Evolutionary conservation across 306 rosid genomes (phyloP), one percentile per base, ranked within the genome.

Genomic region (Quercus agrifolia): DNA sequence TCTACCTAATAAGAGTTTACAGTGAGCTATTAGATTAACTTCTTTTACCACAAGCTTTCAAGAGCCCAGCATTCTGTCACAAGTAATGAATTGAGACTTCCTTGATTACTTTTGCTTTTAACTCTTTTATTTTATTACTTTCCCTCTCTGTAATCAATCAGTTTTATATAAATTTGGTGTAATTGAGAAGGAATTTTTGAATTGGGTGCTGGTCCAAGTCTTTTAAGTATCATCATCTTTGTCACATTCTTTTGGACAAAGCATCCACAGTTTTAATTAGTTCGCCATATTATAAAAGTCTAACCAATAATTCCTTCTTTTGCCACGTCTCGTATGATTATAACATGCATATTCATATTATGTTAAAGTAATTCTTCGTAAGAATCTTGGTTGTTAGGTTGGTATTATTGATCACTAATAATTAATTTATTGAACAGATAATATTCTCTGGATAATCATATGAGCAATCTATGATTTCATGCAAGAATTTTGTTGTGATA

Each of bases 211-310:
- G 25, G 52, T 67, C 27, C 27, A 35, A 67, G 49, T 71, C 15
- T 59, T 28, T 68, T 1, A 49, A 81, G 56, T 35, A 56, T 19
- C 41, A 35, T 70, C 21, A 31, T 12, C 25, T 14, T 12, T 70
- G 88, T 74, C 88, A 31, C 57, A 70, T 69, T 78, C 85, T 81
- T 69, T 81, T 85, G 88, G 83, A 77, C 73, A 21, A 55, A 77
- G 81, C 83, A 85, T 78, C 75, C 71, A 23, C 75, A 27, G 49
- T n/a, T 41, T 41, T 12, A 18, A 33, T 75, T 57, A 18, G 49
- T 75, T 57, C 2, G 0, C 35, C 49, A 33, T 33, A 19, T 33
- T 35, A 64, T 64, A 64, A 31, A 28, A 62, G 31, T 67, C 15
- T 67, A 33, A 33, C 46, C 49, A 67, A 67, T 67, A 67, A 4